Percentiles rank a stretch among this genome's conserved stretches.
phyloP scores from a whole-genome alignment of 139 green algal genomes.

The Chlamydomonas applanata region DNA sequence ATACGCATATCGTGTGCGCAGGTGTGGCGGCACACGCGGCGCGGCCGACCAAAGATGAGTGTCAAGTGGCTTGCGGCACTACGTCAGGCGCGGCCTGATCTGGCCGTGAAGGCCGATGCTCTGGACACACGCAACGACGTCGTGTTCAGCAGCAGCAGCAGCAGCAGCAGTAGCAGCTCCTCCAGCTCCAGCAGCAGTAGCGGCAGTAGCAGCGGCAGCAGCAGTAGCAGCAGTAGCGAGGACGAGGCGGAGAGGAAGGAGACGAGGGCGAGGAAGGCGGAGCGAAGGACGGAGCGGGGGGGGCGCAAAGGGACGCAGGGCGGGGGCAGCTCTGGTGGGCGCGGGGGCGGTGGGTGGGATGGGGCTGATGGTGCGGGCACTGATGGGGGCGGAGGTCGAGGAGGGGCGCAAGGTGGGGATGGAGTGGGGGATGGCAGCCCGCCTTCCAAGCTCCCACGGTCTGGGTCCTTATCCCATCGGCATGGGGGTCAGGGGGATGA shows the following conservation, averaged over 20 bases:
- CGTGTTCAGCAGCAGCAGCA: slow-evolving; percentile 19
- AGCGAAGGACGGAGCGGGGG: not conserved
- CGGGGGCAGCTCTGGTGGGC: not conserved
- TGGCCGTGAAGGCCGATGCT: slow-evolving; percentile 50
- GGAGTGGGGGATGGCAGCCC: too few relatives aligned
- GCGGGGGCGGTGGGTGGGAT: too few relatives aligned
- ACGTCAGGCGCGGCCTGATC: slow-evolving; percentile 52
- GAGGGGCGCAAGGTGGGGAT: too few relatives aligned
- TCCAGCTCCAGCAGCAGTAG: slow-evolving; percentile 15
- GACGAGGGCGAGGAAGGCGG: not conserved
- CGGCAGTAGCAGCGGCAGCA: slow-evolving; percentile 33
- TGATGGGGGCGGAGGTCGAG: too few relatives aligned
- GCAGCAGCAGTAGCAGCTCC: slow-evolving; percentile 18
- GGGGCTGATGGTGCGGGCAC: too few relatives aligned
- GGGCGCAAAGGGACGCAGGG: not conserved
- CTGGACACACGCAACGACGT: slow-evolving; percentile 22
- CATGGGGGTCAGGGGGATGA: too few relatives aligned
- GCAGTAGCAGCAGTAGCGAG: slow-evolving; percentile 25
- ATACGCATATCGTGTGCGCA: too few relatives aligned
- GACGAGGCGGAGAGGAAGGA: not conserved
- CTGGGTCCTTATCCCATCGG: too few relatives aligned
- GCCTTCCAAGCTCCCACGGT: too few relatives aligned
- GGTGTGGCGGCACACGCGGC: slow-evolving; percentile 62
- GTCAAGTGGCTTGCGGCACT: slow-evolving; percentile 62
- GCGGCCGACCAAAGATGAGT: slow-evolving; percentile 77